phyloP scores from a whole-genome alignment of 805 yeast genomes.

The Scheffersomyces spartinae region DNA sequence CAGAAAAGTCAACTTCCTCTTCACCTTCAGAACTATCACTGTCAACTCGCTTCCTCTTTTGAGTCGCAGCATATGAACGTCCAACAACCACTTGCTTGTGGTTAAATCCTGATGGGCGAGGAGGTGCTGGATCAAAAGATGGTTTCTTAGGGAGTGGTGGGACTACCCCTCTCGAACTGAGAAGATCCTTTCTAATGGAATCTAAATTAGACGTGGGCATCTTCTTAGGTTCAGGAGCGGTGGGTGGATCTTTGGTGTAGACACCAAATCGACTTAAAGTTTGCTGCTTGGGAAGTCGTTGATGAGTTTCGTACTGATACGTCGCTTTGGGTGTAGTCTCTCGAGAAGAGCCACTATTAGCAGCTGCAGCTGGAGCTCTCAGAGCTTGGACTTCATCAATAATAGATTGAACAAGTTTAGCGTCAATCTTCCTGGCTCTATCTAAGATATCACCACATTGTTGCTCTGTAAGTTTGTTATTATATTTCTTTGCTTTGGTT shows the following conservation, averaged over 20 bases:
- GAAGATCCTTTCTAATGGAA: slow-evolving; percentile 21
- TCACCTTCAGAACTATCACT: slow-evolving; percentile 9
- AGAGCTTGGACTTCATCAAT: slow-evolving; percentile 26
- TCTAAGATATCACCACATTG: slow-evolving; percentile 56
- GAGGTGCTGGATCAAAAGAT: slow-evolving; percentile 5
- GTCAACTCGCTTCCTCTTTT: slow-evolving; percentile 12
- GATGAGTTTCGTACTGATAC: slow-evolving; percentile 12
- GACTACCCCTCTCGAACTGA: too few relatives aligned
- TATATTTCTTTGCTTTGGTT: slow-evolving; percentile 51
- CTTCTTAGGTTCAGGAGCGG: slow-evolving; percentile 22
- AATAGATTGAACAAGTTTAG: slow-evolving; percentile 41
- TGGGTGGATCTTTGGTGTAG: slow-evolving; percentile 17
- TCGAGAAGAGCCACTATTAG: slow-evolving; percentile 7
- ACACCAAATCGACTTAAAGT: slow-evolving; percentile 25
- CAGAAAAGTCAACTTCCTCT: slow-evolving; percentile 26
- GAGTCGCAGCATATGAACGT: slow-evolving; percentile 24
- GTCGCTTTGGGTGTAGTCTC: slow-evolving; percentile 4
- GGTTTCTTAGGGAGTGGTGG: slow-evolving; percentile 1
- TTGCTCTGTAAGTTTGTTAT: slow-evolving; percentile 55
- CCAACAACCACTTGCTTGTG: slow-evolving; percentile 14
- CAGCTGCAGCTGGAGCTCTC: slow-evolving; percentile 8
- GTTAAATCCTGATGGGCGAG: slow-evolving; percentile 7
- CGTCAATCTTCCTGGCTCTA: slow-evolving; percentile 47
- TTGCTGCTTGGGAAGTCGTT: slow-evolving; percentile 19
- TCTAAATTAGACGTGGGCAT: slow-evolving; percentile 21